Evolutionary conservation across 345 rosid species (phyloP).

Genomic region (Leavenworthia alabamica): DNA sequence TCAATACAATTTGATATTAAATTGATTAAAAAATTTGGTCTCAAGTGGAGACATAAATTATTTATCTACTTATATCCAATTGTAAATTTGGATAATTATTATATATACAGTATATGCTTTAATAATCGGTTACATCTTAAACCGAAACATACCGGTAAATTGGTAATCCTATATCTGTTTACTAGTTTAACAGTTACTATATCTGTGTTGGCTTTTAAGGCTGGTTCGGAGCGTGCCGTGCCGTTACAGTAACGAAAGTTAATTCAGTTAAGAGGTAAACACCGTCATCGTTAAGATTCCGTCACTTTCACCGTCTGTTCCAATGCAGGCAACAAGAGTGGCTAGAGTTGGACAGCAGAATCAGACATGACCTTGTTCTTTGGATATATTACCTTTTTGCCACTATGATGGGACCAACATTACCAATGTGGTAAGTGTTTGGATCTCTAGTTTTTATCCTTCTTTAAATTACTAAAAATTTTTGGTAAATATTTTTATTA

Average conservation of each 20-base stretch:
- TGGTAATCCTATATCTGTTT: too few relatives aligned
- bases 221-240: constrained; percentile 17
- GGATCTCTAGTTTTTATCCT: neutral
- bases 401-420: constrained; percentile 22
- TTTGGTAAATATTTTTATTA: neutral
- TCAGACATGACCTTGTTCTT: constrained; percentile 25
- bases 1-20: too few relatives aligned
- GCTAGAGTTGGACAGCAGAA: constrained; percentile 46
- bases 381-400: neutral
- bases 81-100: too few relatives aligned
- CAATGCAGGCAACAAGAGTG: constrained; percentile 57
- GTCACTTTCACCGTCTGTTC: constrained; percentile 56
- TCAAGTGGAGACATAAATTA: neutral
- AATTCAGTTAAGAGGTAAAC: neutral
- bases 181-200: neutral
- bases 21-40: too few relatives aligned
- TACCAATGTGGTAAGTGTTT: constrained; percentile 26
- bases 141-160: too few relatives aligned
- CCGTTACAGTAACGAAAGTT: constrained; percentile 30
- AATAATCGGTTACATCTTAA: too few relatives aligned
- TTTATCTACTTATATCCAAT: neutral
- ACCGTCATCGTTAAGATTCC: constrained; percentile 39
- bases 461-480: neutral
- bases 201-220: neutral
- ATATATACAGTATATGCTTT: too few relatives aligned